Conservation (phyloP, 208 protist species). For the Leishmania aethiopica region DNA sequence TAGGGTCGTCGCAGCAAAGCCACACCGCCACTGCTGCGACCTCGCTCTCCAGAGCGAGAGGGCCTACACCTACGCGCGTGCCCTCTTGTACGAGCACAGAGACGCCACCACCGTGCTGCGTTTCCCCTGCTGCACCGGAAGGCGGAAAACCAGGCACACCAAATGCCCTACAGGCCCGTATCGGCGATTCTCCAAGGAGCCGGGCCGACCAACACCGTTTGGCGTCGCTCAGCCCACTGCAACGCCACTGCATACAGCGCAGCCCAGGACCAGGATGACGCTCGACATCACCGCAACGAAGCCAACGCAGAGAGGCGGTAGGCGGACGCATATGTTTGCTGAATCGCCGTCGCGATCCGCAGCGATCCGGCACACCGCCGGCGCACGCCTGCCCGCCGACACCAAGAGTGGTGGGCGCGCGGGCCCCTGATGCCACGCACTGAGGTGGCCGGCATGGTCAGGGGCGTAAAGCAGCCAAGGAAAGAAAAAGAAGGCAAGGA, state of each 20-base stretch:
- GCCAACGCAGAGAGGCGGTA: neutral
- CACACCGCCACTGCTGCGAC: neutral
- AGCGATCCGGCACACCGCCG: neutral
- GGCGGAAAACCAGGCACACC: neutral
- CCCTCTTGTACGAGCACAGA: neutral
- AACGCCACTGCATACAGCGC: neutral
- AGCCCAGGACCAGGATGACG: neutral
- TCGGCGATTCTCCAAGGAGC: neutral
- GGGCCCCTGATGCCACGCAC: neutral
- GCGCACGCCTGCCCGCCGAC: neutral
- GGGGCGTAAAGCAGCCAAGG: neutral
- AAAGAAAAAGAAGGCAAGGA: neutral
- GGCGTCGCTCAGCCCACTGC: neutral
- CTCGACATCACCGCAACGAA: neutral
- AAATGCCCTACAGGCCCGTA: neutral
- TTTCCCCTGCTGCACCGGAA: neutral
- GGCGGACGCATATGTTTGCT: neutral
- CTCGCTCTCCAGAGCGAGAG: neutral
- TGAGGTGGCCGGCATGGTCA: neutral
- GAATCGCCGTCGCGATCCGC: neutral
- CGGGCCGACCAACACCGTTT: neutral
- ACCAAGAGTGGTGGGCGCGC: neutral
- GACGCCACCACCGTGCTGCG: neutral
- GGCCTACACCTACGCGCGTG: neutral
- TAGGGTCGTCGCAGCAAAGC: neutral